Evolutionary conservation across 2,329 filamentous ascomycete genomes (phyloP).

Genomic region (Colletotrichum brevisporum): DNA sequence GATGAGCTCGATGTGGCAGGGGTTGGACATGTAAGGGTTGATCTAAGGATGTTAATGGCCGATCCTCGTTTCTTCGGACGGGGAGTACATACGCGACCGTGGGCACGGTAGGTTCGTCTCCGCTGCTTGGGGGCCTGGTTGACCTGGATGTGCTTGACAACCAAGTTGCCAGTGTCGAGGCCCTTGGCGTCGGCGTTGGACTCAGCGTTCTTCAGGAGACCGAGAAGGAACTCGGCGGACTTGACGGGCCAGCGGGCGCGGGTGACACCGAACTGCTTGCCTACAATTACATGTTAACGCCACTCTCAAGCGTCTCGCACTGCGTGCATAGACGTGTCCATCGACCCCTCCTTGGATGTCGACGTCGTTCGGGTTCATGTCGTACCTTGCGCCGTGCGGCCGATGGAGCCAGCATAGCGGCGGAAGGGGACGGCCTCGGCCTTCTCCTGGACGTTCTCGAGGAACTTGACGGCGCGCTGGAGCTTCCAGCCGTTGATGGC

Average conservation of each 20-base stretch:
- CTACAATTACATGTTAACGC: conserved; percentile 61
- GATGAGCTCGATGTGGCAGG: conserved; percentile 99
- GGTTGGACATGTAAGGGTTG: conserved; percentile 99
- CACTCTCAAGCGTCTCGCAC: not conserved
- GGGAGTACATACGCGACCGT: conserved; percentile 94
- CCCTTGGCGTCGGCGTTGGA: conserved; percentile 97
- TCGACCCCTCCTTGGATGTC: conserved; percentile 3
- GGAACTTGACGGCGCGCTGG: conserved; percentile 93
- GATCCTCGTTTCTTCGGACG: not conserved
- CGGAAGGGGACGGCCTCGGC: conserved; percentile 98
- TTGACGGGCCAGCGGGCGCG: conserved; percentile 99
- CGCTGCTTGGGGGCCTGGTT: conserved; percentile 99
- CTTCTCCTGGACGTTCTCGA: conserved; percentile 98
- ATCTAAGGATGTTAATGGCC: conserved; percentile 73
- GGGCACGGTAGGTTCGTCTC: conserved; percentile 98
- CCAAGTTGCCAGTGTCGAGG: conserved; percentile 95
- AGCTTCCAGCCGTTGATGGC: conserved; percentile 99
- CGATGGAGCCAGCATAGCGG: conserved; percentile 95
- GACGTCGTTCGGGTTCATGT: conserved; percentile 47
- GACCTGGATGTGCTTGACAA: conserved; percentile 99
- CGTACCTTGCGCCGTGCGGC: conserved; percentile 98
- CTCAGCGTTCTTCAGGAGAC: conserved; percentile 97
- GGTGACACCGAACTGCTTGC: conserved; percentile 98
- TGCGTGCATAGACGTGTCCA: not conserved
- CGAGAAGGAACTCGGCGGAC: conserved; percentile 98